A percentile compares a stretch with the other conserved stretches of the same genome.
phyloP scores from a whole-genome alignment of 306 rosid genomes.

The Medicago ruthenica region DNA sequence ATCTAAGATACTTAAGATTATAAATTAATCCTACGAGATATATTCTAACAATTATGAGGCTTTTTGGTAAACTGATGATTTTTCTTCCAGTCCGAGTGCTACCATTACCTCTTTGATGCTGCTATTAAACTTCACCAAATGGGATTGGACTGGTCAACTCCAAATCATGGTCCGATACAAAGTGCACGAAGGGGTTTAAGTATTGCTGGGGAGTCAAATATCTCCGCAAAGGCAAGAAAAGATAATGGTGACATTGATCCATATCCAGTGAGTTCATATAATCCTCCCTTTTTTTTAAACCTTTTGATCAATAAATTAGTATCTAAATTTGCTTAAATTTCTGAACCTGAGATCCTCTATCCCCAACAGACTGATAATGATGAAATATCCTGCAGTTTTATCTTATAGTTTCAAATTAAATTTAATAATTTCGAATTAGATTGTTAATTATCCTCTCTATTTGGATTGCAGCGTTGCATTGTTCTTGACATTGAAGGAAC shows the following conservation, averaged over 20 bases:
- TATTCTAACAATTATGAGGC: constrained; percentile 3
- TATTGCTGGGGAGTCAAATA: constrained; percentile 49
- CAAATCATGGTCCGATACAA: constrained; percentile 70
- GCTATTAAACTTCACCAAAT: constrained; percentile 86
- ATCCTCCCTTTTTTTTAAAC: constrained; percentile 29
- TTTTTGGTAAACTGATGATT: constrained; percentile 42
- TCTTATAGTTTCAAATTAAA: constrained; percentile 8
- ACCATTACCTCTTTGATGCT: constrained; percentile 93
- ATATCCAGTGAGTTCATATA: constrained; percentile 57
- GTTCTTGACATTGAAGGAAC: constrained; percentile 99
- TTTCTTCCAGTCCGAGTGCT: constrained; percentile 77
- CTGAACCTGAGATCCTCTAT: constrained; percentile 32
- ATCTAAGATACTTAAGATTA: neutral
- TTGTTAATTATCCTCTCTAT: constrained; percentile 36
- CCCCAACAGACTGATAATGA: constrained; percentile 19
- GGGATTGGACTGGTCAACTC: constrained; percentile 87
- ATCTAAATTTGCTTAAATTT: constrained; percentile 13
- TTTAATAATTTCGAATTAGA: constrained; percentile 8
- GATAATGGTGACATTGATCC: constrained; percentile 49
- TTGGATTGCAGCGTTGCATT: constrained; percentile 71
- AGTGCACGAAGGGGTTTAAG: constrained; percentile 59
- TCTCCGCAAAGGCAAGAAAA: constrained; percentile 67
- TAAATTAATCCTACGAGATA: neutral
- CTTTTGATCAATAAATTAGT: constrained; percentile 21
- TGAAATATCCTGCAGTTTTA: constrained; percentile 21